phyloP scores from a whole-genome alignment of 2,329 filamentous ascomycete genomes.

The Aphanoascus verrucosus region DNA sequence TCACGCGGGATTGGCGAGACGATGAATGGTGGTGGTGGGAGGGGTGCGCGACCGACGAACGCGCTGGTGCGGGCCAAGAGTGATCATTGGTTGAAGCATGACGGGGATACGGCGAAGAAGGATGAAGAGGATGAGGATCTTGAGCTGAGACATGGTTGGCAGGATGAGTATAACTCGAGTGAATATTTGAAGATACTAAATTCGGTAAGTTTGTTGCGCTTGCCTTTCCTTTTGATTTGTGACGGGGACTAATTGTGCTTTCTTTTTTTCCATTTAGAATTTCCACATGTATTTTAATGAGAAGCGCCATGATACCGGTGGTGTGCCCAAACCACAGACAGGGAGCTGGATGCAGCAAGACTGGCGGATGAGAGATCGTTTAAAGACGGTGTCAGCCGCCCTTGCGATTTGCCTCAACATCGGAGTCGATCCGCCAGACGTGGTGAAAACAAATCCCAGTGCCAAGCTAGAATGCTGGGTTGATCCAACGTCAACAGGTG shows the following conservation, averaged over 20 bases:
- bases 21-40: not conserved
- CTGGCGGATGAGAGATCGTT: conserved; percentile 91
- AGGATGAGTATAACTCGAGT: conserved; percentile 81
- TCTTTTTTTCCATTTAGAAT: conserved; percentile 46
- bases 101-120: conserved; percentile 22
- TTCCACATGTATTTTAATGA: conserved; percentile 99
- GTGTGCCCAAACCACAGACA: conserved; percentile 58
- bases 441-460: conserved; percentile 87
- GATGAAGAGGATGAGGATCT: conserved; percentile 42
- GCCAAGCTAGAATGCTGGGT: conserved; percentile 96
- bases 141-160: conserved; percentile 72
- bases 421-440: conserved; percentile 91
- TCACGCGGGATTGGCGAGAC: not conserved
- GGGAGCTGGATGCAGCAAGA: conserved; percentile 59
- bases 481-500: conserved; percentile 70
- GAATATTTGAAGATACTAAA: conserved; percentile 78
- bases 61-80: conserved; percentile 42
- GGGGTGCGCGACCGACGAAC: conserved; percentile 27
- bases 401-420: conserved; percentile 94
- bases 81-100: conserved; percentile 40
- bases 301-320: conserved; percentile 91
- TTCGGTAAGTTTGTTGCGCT: conserved; percentile 49
- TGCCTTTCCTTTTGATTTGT: not conserved
- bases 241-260: conserved; percentile 10
- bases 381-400: conserved; percentile 94